Conservation (phyloP, 75 land plant genomes). For the Pinus tabuliformis region DNA sequence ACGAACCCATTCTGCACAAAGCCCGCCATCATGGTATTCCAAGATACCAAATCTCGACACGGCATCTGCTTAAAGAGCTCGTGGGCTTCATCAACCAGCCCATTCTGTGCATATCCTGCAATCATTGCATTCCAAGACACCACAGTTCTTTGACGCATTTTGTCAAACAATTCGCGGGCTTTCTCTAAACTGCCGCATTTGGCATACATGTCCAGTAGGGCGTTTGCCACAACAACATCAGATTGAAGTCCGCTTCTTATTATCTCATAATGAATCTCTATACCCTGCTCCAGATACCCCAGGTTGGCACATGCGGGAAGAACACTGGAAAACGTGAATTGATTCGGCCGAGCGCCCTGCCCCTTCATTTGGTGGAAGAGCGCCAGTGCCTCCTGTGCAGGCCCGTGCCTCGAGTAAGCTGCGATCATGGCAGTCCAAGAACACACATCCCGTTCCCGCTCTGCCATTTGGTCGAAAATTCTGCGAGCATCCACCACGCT, state of each 20-base stretch:
- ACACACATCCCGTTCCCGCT: constrained; percentile 6
- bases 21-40: constrained; percentile 22
- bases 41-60: constrained; percentile 12
- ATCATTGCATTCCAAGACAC: constrained; percentile 64
- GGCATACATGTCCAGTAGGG: constrained; percentile 5
- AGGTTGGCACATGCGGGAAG: constrained; percentile 8
- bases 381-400: constrained; percentile 6
- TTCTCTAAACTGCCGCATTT: not conserved
- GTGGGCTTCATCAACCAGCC: constrained; percentile 6
- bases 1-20: not conserved
- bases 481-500: constrained; percentile 30
- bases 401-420: constrained; percentile 7
- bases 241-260: constrained; percentile 5
- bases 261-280: constrained; percentile 5
- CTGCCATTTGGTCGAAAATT: constrained; percentile 11
- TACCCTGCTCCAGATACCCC: constrained; percentile 7
- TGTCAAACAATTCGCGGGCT: constrained; percentile 30
- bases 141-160: constrained; percentile 13
- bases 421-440: constrained; percentile 20
- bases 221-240: constrained; percentile 10
- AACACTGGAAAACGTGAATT: constrained; percentile 12
- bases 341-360: constrained; percentile 4
- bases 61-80: constrained; percentile 18
- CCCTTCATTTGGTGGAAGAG: constrained; percentile 15
- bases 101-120: constrained; percentile 40